Conservation (phyloP, 2,329 filamentous ascomycete species). For the Pseudocercospora fijiensis region DNA sequence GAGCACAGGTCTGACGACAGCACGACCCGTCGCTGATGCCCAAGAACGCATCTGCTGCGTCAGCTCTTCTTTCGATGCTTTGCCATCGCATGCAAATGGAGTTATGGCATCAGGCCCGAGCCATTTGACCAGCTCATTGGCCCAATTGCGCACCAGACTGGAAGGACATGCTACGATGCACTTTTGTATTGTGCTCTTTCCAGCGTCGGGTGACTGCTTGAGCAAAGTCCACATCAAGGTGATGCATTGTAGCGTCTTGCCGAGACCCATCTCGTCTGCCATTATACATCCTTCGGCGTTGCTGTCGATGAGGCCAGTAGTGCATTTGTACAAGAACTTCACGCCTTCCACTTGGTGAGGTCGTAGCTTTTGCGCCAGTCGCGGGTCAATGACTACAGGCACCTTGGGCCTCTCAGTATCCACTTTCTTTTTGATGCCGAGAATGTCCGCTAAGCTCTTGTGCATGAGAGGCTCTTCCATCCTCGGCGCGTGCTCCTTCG, state of each 20-base stretch:
- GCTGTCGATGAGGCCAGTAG: constrained; percentile 90
- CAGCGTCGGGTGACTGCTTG: constrained; percentile 94
- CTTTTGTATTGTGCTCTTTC: constrained; percentile 90
- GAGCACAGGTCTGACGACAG: constrained; percentile 86
- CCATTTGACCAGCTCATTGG: constrained; percentile 95
- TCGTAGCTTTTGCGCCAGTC: constrained; percentile 80
- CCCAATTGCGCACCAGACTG: constrained; percentile 96
- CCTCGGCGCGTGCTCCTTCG: constrained; percentile 46
- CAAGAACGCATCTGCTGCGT: constrained; percentile 89
- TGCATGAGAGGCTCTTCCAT: constrained; percentile 81
- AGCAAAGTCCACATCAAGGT: constrained; percentile 93
- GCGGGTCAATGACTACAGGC: constrained; percentile 95
- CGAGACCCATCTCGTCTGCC: constrained; percentile 98
- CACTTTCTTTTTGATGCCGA: constrained; percentile 83
- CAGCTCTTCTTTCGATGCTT: constrained; percentile 90
- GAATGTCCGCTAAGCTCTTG: constrained; percentile 90
- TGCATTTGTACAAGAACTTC: constrained; percentile 93
- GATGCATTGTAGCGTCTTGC: constrained; percentile 97
- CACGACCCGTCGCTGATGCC: constrained; percentile 86
- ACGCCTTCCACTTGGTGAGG: constrained; percentile 98
- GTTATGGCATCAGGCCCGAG: constrained; percentile 85
- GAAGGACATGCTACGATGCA: constrained; percentile 96
- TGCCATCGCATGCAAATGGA: constrained; percentile 95
- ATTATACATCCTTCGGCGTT: constrained; percentile 98
- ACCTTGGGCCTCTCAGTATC: constrained; percentile 79